Conservation (phyloP, 768 basidiomycete species). For the Pleurotus salmoneostramineus region DNA sequence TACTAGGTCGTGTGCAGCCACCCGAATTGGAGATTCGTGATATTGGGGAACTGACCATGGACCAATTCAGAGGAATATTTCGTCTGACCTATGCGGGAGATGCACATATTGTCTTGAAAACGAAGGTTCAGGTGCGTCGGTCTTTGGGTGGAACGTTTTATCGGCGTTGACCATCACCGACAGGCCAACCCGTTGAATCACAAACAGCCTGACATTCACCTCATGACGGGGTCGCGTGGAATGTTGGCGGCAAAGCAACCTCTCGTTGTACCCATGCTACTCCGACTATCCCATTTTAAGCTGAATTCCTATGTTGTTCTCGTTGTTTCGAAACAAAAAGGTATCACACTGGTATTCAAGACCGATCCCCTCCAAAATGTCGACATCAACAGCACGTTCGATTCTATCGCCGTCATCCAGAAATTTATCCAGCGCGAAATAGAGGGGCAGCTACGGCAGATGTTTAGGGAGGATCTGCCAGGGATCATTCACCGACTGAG, state of each 20-base stretch:
- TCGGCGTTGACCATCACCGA: not conserved
- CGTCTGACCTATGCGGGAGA: conserved; percentile 93
- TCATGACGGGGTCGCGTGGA: conserved; percentile 77
- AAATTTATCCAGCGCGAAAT: conserved; percentile 98
- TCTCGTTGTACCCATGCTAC: conserved; percentile 95
- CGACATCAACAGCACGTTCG: conserved; percentile 96
- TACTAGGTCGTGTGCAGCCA: conserved; percentile 51
- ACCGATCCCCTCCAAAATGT: conserved; percentile 98
- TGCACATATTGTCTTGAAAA: conserved; percentile 82
- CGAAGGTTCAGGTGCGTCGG: conserved; percentile 81
- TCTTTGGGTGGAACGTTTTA: not conserved
- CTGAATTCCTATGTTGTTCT: conserved; percentile 96
- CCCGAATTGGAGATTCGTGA: conserved; percentile 97
- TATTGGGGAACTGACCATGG: conserved; percentile 93
- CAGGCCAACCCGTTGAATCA: conserved; percentile 95
- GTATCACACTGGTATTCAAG: conserved; percentile 99
- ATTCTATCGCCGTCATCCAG: conserved; percentile 96
- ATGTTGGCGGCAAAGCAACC: conserved; percentile 95
- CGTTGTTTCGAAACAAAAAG: conserved; percentile 95
- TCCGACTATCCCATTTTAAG: conserved; percentile 92
- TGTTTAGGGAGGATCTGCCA: conserved; percentile 97
- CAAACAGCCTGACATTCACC: conserved; percentile 85
- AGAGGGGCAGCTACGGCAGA: conserved; percentile 93
- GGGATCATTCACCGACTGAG: conserved; percentile 94
- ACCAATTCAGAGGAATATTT: conserved; percentile 97